Base-by-base conservation (phyloP, 2,329 filamentous ascomycete species). In the Alternaria dauci region DNA sequence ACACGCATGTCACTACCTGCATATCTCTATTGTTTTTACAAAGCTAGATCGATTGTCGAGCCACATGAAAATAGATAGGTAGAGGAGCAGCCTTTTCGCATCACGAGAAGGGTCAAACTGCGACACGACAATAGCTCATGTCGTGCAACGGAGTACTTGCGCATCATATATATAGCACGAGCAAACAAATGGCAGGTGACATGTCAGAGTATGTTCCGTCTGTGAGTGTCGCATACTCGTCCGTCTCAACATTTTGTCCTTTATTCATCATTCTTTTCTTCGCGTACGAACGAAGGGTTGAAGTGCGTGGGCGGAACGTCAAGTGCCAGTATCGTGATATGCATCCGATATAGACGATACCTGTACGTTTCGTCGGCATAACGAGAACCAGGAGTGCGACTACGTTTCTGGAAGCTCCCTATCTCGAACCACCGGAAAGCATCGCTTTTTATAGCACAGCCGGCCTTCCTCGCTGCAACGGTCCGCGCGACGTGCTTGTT, bases 101-200 rank as follows among this genome's bases (percentile, higher is more conserved):
- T 23, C 14, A 25, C 30, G 46, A 36, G 16, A 38, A 50, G 46
- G 5, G 20, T 8, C 46, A 25, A 50, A 36, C 46, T 11, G 46
- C 8, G 16, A 50, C 46, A 50, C 46, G 46, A 50, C 46, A 50
- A 50, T 25, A 20, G 34, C 20, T 36, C 20, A 30, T 36, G 46
- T 50, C 46, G 46, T 50, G 46, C 34, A 50, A 50, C 46, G 32
- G 23, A 34, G 20, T 30, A 18, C 30, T 26, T 25, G 30, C 32
- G 46, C 32, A 25, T 39, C 38, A 12, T 28, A 34, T 20, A 34
- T 23, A 34, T 23, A 26, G 46, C 14, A 36, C 46, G 5, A 50
- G 46, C 46, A 50, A 50, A 50, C 46, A 50, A 50, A 26, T 25
- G 16, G n/a, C 20, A 14, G 46, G 30, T 50, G 46, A 30, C 20